phyloP scores from a whole-genome alignment of 306 rosid species.

The Alnus glutinosa region DNA sequence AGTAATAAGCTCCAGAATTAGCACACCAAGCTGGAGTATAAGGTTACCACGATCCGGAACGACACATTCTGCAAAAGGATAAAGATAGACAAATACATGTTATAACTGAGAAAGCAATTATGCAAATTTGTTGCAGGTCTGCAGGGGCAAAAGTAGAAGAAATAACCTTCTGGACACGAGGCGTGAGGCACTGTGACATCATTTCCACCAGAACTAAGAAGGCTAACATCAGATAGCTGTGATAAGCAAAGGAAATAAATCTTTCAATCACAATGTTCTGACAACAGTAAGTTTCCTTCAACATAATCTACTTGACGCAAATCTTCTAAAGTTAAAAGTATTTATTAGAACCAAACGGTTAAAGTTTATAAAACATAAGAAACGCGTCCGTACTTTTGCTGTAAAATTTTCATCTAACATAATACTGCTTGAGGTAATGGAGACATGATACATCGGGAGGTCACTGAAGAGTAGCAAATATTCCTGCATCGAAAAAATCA shows the following conservation, averaged over 20 bases:
- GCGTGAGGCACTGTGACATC: constrained; percentile 31
- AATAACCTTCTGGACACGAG: constrained; percentile 60
- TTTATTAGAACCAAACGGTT: constrained; percentile 7
- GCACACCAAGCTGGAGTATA: constrained; percentile 80
- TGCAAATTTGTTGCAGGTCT: no score
- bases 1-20: constrained; percentile 79
- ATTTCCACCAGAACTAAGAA: constrained; percentile 45
- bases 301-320: constrained; percentile 19
- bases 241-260: constrained; percentile 18
- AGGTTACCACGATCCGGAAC: constrained; percentile 56
- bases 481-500: constrained; percentile 55
- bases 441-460: constrained; percentile 71
- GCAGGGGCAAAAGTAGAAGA: constrained; percentile 8
- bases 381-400: constrained; percentile 60
- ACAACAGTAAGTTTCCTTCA: constrained; percentile 12
- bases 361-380: constrained; percentile 17
- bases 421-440: constrained; percentile 74
- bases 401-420: constrained; percentile 84
- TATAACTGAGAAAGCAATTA: constrained; percentile 2
- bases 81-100: constrained; percentile 9
- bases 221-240: constrained; percentile 79
- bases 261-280: constrained; percentile 3
- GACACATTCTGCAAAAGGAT: constrained; percentile 49
- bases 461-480: constrained; percentile 84
- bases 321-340: background rate